These are phyloP conservation scores for Pestalotiopsis sp. DNA, from an alignment of 2,329 filamentous ascomycete species.

Conservation along the genomic window DNA sequence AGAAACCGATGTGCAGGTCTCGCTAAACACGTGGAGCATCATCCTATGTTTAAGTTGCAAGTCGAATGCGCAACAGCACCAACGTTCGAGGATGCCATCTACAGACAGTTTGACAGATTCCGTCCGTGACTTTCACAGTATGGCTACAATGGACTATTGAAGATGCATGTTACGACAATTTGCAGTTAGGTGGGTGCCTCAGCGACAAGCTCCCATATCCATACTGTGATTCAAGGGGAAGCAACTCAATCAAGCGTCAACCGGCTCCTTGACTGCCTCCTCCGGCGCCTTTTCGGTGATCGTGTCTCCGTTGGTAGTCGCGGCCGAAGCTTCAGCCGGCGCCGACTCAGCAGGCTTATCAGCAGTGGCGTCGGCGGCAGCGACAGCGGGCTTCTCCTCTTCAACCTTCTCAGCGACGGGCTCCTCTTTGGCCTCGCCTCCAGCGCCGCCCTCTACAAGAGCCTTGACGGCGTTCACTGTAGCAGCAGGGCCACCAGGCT, in stretches of 20 bases:
- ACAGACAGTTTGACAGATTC: neutral
- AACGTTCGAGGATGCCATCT: neutral
- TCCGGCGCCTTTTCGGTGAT: slow-evolving; percentile 46
- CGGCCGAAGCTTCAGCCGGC: neutral
- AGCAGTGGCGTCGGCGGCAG: neutral
- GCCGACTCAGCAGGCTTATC: slow-evolving; percentile 23
- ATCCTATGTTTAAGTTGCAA: neutral
- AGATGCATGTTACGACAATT: neutral
- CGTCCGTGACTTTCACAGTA: neutral
- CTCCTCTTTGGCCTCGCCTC: slow-evolving; percentile 23
- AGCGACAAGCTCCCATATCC: neutral
- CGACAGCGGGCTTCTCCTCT: slow-evolving; percentile 19
- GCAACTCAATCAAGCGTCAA: neutral
- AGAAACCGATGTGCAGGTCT: neutral
- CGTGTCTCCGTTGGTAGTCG: slow-evolving; percentile 27
- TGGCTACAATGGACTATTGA: neutral
- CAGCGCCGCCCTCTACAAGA: slow-evolving; percentile 53
- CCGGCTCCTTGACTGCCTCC: slow-evolving; percentile 32
- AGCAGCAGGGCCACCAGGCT: slow-evolving; percentile 75
- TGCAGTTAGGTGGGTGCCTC: neutral
- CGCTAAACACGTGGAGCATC: neutral
- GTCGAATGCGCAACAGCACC: neutral
- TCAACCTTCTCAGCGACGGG: slow-evolving; percentile 25
- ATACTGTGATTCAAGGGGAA: neutral
- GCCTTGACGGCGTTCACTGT: slow-evolving; percentile 79